A percentile compares a stretch with the other conserved stretches of the same genome.
These are phyloP conservation scores for Brassica juncea DNA, from an alignment of 345 rosid species.

Conservation along the genomic window DNA sequence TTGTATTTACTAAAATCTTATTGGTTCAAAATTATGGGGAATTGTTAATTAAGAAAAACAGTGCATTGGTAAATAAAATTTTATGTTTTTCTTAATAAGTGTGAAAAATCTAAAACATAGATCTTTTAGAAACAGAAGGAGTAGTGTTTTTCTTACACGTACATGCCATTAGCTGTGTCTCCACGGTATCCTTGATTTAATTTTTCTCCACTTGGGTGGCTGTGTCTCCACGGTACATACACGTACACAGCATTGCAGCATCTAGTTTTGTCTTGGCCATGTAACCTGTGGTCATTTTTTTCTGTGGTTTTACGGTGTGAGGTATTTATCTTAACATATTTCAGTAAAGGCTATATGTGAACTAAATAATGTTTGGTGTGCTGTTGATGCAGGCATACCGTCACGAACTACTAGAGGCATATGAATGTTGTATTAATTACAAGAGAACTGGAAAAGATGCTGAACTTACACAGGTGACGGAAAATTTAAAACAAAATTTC, in stretches of 20 bases:
- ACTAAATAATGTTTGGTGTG: constrained; percentile 17
- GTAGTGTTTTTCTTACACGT: too few species aligned
- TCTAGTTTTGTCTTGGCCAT: neutral
- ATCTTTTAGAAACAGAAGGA: too few species aligned
- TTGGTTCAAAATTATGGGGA: too few species aligned
- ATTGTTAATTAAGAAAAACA: too few species aligned
- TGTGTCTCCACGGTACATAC: constrained; percentile 27
- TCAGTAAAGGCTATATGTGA: constrained; percentile 6
- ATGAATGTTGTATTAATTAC: constrained; percentile 88
- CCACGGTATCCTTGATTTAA: too few species aligned
- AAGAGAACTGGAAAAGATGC: constrained; percentile 89
- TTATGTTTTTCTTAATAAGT: too few species aligned
- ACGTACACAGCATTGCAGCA: constrained; percentile 2
- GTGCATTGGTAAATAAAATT: too few species aligned
- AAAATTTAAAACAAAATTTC: neutral
- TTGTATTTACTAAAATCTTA: too few species aligned
- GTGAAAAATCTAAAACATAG: too few species aligned
- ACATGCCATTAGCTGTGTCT: too few species aligned
- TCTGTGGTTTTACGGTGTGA: neutral
- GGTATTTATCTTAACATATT: neutral
- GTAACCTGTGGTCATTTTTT: constrained; percentile 10
- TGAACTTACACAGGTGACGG: constrained; percentile 85
- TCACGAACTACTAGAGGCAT: constrained; percentile 81
- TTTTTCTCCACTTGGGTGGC: too few species aligned
- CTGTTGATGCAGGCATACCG: constrained; percentile 70